A percentile compares a stretch with the other conserved stretches of the same genome.
Conservation (phyloP, 257 asterid genomes). For the Solanum infundibuliforme region DNA sequence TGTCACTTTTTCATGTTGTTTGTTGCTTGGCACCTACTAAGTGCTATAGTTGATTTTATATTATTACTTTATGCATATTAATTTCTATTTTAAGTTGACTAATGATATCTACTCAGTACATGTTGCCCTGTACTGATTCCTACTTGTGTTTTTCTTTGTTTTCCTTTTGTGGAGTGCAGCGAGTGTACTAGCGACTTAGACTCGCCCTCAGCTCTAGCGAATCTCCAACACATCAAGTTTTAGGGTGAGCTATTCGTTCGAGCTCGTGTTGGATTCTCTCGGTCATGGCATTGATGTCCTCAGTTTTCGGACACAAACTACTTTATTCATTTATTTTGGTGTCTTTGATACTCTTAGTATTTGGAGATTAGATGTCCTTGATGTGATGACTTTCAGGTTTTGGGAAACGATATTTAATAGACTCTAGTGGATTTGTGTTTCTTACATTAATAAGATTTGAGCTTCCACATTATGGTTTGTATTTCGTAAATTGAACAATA, state of each 20-base stretch:
- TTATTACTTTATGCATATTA: background rate
- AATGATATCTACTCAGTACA: background rate
- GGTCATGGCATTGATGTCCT: background rate
- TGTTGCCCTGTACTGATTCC: background rate
- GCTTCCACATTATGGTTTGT: background rate
- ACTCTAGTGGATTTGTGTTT: background rate
- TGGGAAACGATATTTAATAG: background rate
- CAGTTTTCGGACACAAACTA: background rate
- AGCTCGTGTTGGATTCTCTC: background rate
- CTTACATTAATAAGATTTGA: background rate
- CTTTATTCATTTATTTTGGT: background rate
- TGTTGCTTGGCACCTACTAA: background rate
- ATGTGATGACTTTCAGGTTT: background rate
- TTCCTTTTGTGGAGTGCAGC: background rate
- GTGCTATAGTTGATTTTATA: background rate
- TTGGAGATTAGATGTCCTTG: background rate
- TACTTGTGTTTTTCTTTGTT: background rate
- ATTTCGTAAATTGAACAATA: background rate
- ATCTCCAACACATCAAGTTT: background rate
- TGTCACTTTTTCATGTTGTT: background rate
- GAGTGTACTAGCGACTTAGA: background rate
- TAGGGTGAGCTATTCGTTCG: background rate
- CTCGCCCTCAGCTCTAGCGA: background rate
- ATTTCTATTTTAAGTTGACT: background rate
- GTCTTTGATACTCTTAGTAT: background rate